Conservation (phyloP, 345 rosid species). For the Rhizophora mangle region DNA sequence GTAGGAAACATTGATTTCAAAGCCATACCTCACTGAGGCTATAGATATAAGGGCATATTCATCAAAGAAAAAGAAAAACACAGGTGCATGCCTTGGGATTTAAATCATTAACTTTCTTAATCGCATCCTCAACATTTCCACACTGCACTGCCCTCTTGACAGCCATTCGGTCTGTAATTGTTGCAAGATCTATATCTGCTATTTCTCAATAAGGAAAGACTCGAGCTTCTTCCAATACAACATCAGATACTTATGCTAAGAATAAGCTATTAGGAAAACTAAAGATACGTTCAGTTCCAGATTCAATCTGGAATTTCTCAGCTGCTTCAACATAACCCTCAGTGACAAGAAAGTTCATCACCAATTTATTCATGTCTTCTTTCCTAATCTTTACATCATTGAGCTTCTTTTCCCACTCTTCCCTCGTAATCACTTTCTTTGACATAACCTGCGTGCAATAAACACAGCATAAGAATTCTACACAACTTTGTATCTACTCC, state of each 20-base stretch:
- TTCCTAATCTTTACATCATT: slow-evolving; percentile 79
- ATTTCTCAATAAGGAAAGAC: slow-evolving; percentile 48
- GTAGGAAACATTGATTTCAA: background rate
- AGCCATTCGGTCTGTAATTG: slow-evolving; percentile 89
- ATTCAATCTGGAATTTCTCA: slow-evolving; percentile 79
- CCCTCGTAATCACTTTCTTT: slow-evolving; percentile 68
- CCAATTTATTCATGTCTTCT: slow-evolving; percentile 93
- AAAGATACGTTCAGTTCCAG: slow-evolving; percentile 95
- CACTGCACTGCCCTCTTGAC: slow-evolving; percentile 94
- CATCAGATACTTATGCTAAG: slow-evolving; percentile 3
- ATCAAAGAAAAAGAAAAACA: too few relatives aligned
- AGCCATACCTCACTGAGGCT: background rate
- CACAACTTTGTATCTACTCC: background rate
- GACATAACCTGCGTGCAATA: slow-evolving; percentile 44
- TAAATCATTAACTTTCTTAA: slow-evolving; percentile 88
- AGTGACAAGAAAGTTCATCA: slow-evolving; percentile 96
- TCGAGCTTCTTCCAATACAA: background rate
- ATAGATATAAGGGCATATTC: background rate
- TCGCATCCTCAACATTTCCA: slow-evolving; percentile 97
- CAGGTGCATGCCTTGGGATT: slow-evolving; percentile 66
- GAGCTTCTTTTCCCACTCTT: slow-evolving; percentile 93
- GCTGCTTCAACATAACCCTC: slow-evolving; percentile 97
- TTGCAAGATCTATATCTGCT: slow-evolving; percentile 96
- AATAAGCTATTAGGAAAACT: background rate
- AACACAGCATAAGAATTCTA: background rate